Base-by-base conservation (phyloP, 2,329 filamentous ascomycete genomes). In the Aspergillus quadrilineatus region DNA sequence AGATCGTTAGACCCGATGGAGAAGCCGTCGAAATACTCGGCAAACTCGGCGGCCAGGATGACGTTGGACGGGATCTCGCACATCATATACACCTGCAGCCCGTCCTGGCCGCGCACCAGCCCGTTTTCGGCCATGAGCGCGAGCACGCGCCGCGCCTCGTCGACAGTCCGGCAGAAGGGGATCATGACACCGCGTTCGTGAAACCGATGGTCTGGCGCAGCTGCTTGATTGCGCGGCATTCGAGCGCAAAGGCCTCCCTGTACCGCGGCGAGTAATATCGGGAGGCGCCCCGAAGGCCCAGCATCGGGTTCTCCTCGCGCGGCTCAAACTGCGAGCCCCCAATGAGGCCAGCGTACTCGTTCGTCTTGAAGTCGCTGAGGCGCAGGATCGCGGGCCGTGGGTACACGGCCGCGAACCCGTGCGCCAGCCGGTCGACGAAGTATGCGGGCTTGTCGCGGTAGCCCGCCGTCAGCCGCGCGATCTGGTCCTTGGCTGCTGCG, bases 41-140 rank as follows among this genome's bases (percentile, higher is more conserved):
- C 63, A 55, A 77, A 77, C 29, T 66, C 49, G 1, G 58, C 64
- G 1, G 73, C 74, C 7, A 75, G 60, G 41, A 77, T 75, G 14
- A 75, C 72, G 37, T 76, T 76, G 10, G 72, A 73, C 0, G 73
- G 74, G 26, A 77, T 77, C 61, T 76, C 73, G 56, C 73, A 75
- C 73, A 77, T 77, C 43, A 75, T 69, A 51, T 76, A 76, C 41
- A 76, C 70, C 54, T 73, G 53, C 4, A 76, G 64, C 5, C 71
- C 72, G 2, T 69, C 63, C 43, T 72, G 67, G 12, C 73, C 72
- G 9, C 74, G 68, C 51, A 49, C 55, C n/a, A 76, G 70, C 1
- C 74, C 73, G 47, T 76, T 71, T 12, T 72, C 65, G 2, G 65
- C 70, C 73, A 75, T 73, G n/a, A 71, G 66, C 2, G 63, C 51